Evolutionary conservation across 176 grass and related monocot species (phyloP).

Genomic region (Melocanna baccifera): DNA sequence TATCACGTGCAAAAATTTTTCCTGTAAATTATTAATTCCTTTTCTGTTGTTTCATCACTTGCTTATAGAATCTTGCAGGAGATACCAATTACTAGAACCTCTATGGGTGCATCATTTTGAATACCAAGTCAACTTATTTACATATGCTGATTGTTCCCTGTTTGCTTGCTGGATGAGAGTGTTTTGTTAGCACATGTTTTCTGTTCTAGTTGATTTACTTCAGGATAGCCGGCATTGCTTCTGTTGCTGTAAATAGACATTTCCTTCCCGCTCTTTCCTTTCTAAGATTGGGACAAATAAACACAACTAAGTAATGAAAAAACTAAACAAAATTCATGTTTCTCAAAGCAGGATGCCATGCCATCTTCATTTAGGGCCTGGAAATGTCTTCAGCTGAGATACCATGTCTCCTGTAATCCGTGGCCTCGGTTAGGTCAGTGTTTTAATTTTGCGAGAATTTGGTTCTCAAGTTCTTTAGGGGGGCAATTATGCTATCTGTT

Average conservation of each 20-base stretch:
- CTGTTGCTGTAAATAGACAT: conserved; percentile 45
- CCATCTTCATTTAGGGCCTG: conserved; percentile 70
- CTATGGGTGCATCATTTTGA: conserved; percentile 24
- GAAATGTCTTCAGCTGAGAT: conserved; percentile 74
- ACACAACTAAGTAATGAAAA: conserved; percentile 46
- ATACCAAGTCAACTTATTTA: not conserved
- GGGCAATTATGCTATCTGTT: conserved; percentile 32
- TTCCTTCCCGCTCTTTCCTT: conserved; percentile 48
- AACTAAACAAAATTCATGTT: conserved; percentile 69
- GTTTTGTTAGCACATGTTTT: conserved; percentile 16
- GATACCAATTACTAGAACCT: conserved; percentile 7
- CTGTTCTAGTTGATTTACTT: conserved; percentile 25
- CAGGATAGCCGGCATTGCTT: conserved; percentile 34
- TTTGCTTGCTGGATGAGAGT: conserved; percentile 21
- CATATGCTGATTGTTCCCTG: conserved; percentile 11
- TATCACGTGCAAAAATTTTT: not conserved
- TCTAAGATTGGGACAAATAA: conserved; percentile 47
- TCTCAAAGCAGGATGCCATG: conserved; percentile 76
- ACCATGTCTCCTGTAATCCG: conserved; percentile 52
- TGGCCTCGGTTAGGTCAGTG: conserved; percentile 69
- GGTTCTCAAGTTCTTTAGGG: conserved; percentile 35
- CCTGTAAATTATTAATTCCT: not conserved
- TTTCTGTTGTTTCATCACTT: conserved; percentile 7
- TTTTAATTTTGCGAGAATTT: conserved; percentile 59
- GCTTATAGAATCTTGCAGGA: conserved; percentile 32